Conservation (phyloP, 768 basidiomycete species). For the Pleurotus tuoliensis region DNA sequence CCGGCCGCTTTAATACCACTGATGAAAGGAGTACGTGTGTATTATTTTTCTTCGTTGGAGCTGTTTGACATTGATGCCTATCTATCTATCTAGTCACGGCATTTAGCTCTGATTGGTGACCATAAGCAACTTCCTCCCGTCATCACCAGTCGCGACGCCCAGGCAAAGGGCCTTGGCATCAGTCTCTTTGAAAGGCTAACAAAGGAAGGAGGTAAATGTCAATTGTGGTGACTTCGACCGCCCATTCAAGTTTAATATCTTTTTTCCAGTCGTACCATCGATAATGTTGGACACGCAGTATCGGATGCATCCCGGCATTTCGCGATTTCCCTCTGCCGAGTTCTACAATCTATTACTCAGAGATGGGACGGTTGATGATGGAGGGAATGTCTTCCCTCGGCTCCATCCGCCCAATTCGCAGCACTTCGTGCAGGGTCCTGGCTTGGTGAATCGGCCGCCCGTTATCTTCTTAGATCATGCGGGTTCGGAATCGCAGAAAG, state of each 20-base stretch:
- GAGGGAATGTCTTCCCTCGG: slow-evolving; percentile 41
- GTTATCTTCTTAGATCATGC: slow-evolving; percentile 83
- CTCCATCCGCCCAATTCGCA: slow-evolving; percentile 62
- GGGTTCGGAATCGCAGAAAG: slow-evolving; percentile 61
- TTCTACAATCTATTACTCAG: slow-evolving; percentile 72
- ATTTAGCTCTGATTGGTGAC: slow-evolving; percentile 91
- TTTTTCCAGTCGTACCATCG: slow-evolving; percentile 65
- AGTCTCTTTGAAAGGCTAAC: slow-evolving; percentile 89
- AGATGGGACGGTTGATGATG: slow-evolving; percentile 69
- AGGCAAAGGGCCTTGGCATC: slow-evolving; percentile 64
- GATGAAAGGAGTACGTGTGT: slow-evolving; percentile 82
- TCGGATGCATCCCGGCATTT: slow-evolving; percentile 91
- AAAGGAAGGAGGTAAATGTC: slow-evolving; percentile 70
- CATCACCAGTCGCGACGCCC: slow-evolving; percentile 74
- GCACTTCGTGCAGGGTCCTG: slow-evolving; percentile 37
- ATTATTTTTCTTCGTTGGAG: too few relatives aligned
- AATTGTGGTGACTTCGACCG: too few relatives aligned
- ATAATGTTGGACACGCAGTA: slow-evolving; percentile 95
- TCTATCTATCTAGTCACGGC: slow-evolving; percentile 51
- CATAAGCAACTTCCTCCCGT: slow-evolving; percentile 94
- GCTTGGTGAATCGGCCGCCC: slow-evolving; percentile 43
- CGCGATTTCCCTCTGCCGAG: slow-evolving; percentile 77
- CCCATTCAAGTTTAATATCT: neutral
- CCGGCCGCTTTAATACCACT: slow-evolving; percentile 87
- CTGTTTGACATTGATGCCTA: too few relatives aligned